Conservation (phyloP, 495 filamentous ascomycete species). For the Aspergillus affinis region DNA sequence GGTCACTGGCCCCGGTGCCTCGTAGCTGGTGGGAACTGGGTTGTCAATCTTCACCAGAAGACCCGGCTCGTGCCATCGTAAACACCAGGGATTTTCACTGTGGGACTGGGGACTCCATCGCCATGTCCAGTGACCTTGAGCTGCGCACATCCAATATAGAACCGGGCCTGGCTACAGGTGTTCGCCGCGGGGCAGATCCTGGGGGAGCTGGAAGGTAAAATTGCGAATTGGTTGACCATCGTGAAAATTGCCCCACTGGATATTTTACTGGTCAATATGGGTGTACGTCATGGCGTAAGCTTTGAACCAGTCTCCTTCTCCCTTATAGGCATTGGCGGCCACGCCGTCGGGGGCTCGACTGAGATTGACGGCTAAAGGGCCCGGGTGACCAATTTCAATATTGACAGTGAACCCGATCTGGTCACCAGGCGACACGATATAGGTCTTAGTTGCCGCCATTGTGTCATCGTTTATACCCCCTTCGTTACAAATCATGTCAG, state of each 20-base stretch:
- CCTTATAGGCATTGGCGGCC: conserved; percentile 3
- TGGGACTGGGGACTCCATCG: conserved; percentile 3
- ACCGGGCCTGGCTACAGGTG: conserved; percentile 13
- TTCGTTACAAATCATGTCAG: conserved; percentile 22
- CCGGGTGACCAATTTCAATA: conserved; percentile 5
- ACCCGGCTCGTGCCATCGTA: conserved; percentile 12
- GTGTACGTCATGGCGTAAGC: conserved; percentile 6
- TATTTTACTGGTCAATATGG: background rate
- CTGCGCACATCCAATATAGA: conserved; percentile 13
- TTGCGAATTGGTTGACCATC: conserved; percentile 3
- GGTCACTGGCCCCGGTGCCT: conserved; percentile 6
- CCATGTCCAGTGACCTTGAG: conserved; percentile 12
- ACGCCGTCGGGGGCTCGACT: conserved; percentile 9
- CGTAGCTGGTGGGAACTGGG: conserved; percentile 7
- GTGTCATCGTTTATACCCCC: conserved; percentile 12
- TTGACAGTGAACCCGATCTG: conserved; percentile 19
- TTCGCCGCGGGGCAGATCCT: conserved; percentile 5
- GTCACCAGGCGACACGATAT: conserved; percentile 19
- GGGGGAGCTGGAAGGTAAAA: conserved; percentile 9
- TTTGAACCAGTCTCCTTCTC: conserved; percentile 17
- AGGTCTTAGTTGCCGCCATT: conserved; percentile 15
- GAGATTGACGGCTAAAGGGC: conserved; percentile 9
- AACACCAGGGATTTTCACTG: conserved; percentile 10
- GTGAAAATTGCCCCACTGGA: conserved; percentile 6
- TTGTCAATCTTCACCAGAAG: conserved; percentile 9